Evolutionary conservation across 495 filamentous ascomycete species (phyloP).

Genomic region (Entonaema liquescens): DNA sequence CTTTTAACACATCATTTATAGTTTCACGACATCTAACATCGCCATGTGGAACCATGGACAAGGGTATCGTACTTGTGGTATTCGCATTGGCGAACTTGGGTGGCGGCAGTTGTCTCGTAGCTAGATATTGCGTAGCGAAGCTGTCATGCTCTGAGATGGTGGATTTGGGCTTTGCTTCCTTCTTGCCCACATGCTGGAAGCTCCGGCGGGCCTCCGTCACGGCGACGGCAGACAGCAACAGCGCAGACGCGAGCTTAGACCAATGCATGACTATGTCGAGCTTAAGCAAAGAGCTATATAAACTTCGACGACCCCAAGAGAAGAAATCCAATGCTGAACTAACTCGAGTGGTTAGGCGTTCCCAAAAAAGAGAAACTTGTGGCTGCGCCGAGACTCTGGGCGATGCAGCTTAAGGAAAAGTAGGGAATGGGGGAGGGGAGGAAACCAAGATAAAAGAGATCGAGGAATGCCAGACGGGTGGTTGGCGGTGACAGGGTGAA

Average conservation of each 20-base stretch:
- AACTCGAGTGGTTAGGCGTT: constrained; percentile 12
- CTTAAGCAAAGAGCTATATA: background rate
- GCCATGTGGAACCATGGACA: background rate
- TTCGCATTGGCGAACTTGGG: constrained; percentile 50
- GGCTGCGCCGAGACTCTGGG: constrained; percentile 31
- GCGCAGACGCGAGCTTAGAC: constrained; percentile 36
- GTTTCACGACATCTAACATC: background rate
- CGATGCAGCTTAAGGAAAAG: constrained; percentile 11
- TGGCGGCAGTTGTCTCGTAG: constrained; percentile 38
- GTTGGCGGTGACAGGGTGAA: background rate
- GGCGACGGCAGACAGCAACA: constrained; percentile 41
- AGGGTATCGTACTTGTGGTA: constrained; percentile 43
- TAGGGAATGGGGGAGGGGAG: background rate
- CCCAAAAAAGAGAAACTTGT: constrained; percentile 14
- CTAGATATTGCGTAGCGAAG: constrained; percentile 33
- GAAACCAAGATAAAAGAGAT: constrained; percentile 20
- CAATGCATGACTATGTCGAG: constrained; percentile 43
- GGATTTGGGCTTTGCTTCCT: constrained; percentile 25
- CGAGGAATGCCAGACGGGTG: background rate
- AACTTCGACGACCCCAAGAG: background rate
- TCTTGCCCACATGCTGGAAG: constrained; percentile 51
- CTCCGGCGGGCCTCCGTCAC: constrained; percentile 44
- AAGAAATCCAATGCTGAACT: background rate
- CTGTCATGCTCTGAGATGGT: background rate
- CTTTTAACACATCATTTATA: background rate